phyloP scores from a whole-genome alignment of 345 rosid species.

The Jatropha curcas region DNA sequence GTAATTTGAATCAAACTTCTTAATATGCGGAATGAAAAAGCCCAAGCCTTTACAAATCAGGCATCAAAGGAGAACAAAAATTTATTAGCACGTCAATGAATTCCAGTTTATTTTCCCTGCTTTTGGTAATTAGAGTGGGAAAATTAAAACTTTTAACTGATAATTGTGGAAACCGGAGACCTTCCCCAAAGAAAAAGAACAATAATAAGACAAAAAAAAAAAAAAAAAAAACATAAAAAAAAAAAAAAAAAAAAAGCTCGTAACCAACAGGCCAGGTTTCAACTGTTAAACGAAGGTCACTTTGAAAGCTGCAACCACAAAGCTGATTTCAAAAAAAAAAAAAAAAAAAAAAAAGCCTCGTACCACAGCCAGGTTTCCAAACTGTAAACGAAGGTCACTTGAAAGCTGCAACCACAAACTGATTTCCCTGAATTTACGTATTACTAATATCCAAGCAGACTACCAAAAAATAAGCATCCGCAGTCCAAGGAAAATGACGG shows the following conservation, averaged over 20 bases:
- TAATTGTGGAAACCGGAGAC: too few species aligned
- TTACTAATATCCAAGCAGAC: constrained; percentile 9
- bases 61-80: not conserved
- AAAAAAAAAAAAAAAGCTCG: too few species aligned
- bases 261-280: not conserved
- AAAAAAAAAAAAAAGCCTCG: too few species aligned
- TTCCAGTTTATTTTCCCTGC: too few species aligned
- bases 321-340: not conserved
- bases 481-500: constrained; percentile 43
- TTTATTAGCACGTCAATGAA: too few species aligned
- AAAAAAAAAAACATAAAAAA: too few species aligned
- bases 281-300: not conserved
- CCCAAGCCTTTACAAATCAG: not conserved
- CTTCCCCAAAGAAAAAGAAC: not conserved
- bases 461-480: constrained; percentile 19
- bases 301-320: not conserved
- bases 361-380: too few species aligned
- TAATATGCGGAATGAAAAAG: too few species aligned
- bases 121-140: too few species aligned
- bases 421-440: constrained; percentile 11
- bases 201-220: constrained; percentile 12
- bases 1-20: not conserved
- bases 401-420: constrained; percentile 33
- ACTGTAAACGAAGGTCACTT: constrained; percentile 23
- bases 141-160: too few species aligned